Evolutionary conservation across 2,329 filamentous ascomycete species (phyloP).

Genomic region (Fusarium sp.): DNA sequence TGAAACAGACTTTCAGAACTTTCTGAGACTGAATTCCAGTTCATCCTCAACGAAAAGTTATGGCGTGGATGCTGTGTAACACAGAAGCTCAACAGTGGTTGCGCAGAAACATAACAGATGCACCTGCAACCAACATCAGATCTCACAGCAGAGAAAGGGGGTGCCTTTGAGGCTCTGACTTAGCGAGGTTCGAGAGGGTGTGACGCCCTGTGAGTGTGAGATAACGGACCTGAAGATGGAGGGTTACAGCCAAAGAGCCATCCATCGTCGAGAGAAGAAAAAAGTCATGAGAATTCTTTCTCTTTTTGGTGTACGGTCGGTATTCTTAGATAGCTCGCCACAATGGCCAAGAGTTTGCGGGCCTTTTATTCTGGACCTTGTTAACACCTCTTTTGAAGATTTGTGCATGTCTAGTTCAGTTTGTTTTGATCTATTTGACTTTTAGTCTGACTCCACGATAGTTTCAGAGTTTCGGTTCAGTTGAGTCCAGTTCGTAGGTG

Average conservation of each 20-base stretch:
- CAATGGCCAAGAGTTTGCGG: constrained; percentile 13
- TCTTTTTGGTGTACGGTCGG: neutral
- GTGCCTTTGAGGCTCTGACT: constrained; percentile 32
- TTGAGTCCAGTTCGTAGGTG: neutral
- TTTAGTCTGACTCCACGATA: constrained; percentile 14
- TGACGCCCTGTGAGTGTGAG: constrained; percentile 29
- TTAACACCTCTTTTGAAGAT: constrained; percentile 25
- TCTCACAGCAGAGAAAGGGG: constrained; percentile 23
- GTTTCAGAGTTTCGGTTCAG: constrained; percentile 23
- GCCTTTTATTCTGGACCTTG: neutral
- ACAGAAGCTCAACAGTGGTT: constrained; percentile 19
- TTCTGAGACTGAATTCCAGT: constrained; percentile 19
- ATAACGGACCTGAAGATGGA: constrained; percentile 27
- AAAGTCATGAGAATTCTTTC: constrained; percentile 1
- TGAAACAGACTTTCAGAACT: neutral
- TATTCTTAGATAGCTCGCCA: constrained; percentile 18
- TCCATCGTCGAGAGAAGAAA: neutral
- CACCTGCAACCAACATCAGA: constrained; percentile 30
- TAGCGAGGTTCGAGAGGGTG: constrained; percentile 26
- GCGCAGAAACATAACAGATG: constrained; percentile 3
- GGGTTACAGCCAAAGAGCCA: constrained; percentile 20
- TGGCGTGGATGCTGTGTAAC: constrained; percentile 24
- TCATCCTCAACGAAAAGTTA: constrained; percentile 13
- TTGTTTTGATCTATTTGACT: constrained; percentile 6
- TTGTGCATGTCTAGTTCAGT: constrained; percentile 23